phyloP scores from a whole-genome alignment of 192 early-diverging fungal genomes.

The Umbelopsis sp. region DNA sequence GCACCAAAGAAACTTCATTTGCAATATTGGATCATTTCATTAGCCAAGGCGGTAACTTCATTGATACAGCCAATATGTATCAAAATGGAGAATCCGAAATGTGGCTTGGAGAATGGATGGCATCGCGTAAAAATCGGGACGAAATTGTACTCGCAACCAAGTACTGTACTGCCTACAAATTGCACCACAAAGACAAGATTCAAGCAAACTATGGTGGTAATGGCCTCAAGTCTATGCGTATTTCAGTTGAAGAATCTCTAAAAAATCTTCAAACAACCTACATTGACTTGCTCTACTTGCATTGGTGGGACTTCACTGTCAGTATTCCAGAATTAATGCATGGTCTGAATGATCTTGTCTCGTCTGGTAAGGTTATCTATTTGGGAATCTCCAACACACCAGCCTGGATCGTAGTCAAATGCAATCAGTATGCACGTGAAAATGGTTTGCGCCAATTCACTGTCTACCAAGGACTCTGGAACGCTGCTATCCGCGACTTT shows the following conservation, averaged over 20 bases:
- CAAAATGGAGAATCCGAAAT: conserved; percentile 55
- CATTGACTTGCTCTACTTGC: conserved; percentile 49
- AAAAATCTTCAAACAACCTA: conserved; percentile 52
- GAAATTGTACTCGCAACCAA: conserved; percentile 63
- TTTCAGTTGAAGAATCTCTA: conserved; percentile 53
- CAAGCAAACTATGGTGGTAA: conserved; percentile 39
- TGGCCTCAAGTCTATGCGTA: conserved; percentile 43
- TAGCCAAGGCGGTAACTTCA: conserved; percentile 51
- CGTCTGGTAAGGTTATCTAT: conserved; percentile 61
- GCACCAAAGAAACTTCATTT: conserved; percentile 40
- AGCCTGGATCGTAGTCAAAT: conserved; percentile 53
- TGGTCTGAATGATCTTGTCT: conserved; percentile 61
- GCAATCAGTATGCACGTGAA: conserved; percentile 11
- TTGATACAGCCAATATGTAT: conserved; percentile 59
- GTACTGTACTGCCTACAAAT: conserved; percentile 33
- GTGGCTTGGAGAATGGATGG: conserved; percentile 58
- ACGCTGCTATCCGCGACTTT: background rate
- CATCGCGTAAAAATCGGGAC: conserved; percentile 44
- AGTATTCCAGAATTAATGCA: conserved; percentile 62
- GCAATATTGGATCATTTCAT: conserved; percentile 50
- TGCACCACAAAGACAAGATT: conserved; percentile 7
- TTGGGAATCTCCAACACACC: conserved; percentile 45
- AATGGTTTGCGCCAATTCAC: background rate
- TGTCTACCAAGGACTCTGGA: conserved; percentile 10
- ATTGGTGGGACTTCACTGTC: conserved; percentile 48